phyloP scores from a whole-genome alignment of 2,329 filamentous ascomycete species.

The Emergomyces orientalis region DNA sequence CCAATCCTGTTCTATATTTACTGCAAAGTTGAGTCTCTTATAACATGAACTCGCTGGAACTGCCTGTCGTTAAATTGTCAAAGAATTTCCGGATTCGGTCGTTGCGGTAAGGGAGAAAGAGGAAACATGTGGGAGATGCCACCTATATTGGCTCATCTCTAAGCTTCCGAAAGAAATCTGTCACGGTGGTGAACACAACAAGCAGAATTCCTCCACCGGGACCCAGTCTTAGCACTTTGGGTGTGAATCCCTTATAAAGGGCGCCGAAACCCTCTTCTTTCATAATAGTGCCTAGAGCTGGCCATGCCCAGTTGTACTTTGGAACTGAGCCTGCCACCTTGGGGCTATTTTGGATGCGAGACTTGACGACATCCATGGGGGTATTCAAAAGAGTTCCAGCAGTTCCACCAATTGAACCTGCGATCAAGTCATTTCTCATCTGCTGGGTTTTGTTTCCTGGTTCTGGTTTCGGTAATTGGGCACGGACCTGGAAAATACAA shows the following conservation, averaged over 20 bases:
- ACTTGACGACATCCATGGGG: constrained; percentile 95
- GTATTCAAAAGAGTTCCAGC: constrained; percentile 89
- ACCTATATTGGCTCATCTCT: constrained; percentile 33
- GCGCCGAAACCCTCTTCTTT: constrained; percentile 88
- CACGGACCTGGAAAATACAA: constrained; percentile 93
- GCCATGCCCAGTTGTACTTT: constrained; percentile 99
- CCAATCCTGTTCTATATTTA: neutral
- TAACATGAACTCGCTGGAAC: neutral
- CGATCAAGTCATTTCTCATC: constrained; percentile 78
- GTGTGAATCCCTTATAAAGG: constrained; percentile 94
- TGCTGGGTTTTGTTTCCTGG: constrained; percentile 61
- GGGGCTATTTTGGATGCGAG: constrained; percentile 87
- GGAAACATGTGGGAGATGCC: neutral
- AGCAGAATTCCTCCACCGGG: constrained; percentile 56
- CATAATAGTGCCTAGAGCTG: constrained; percentile 72
- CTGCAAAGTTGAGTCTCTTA: neutral
- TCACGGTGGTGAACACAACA: constrained; percentile 42
- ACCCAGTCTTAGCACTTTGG: constrained; percentile 76
- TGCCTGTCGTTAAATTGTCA: neutral
- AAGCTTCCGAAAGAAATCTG: constrained; percentile 77
- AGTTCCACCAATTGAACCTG: constrained; percentile 80
- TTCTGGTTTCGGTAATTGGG: constrained; percentile 68
- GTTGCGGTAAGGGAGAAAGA: neutral
- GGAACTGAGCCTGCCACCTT: constrained; percentile 70
- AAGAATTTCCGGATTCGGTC: neutral